Evolutionary conservation across 805 yeast species (phyloP).

Genomic region (Soucietia sequanensis): DNA sequence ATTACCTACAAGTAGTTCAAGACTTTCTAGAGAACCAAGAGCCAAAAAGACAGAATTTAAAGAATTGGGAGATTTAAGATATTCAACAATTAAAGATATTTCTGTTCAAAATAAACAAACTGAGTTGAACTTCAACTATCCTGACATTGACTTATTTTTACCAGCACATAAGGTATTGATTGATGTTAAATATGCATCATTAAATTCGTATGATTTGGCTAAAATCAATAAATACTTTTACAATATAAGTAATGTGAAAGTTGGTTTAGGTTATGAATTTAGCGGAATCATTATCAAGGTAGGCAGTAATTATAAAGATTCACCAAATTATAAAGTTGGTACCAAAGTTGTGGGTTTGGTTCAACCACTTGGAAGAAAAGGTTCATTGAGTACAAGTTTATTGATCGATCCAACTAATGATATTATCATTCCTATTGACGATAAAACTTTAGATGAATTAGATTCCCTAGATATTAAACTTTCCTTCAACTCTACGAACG

Average conservation of each 20-base stretch:
- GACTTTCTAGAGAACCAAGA: slow-evolving; percentile 7
- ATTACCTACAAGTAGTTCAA: slow-evolving; percentile 10
- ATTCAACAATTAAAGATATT: slow-evolving; percentile 51
- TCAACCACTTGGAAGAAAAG: slow-evolving; percentile 51
- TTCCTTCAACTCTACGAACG: slow-evolving; percentile 7
- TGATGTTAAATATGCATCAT: slow-evolving; percentile 55
- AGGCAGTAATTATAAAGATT: slow-evolving; percentile 42
- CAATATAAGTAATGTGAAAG: slow-evolving; percentile 51
- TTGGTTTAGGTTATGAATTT: slow-evolving; percentile 71
- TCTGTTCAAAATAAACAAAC: slow-evolving; percentile 42
- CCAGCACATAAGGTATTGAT: slow-evolving; percentile 50
- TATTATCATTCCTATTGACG: slow-evolving; percentile 25
- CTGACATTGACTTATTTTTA: slow-evolving; percentile 49
- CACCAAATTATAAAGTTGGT: slow-evolving; percentile 45
- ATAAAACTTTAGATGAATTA: slow-evolving; percentile 19
- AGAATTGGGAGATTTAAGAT: slow-evolving; percentile 46
- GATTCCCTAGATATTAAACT: slow-evolving; percentile 22
- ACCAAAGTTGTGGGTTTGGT: slow-evolving; percentile 65
- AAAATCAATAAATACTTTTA: slow-evolving; percentile 54
- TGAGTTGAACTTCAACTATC: slow-evolving; percentile 53
- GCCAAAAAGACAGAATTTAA: neutral
- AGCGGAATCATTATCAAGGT: slow-evolving; percentile 58
- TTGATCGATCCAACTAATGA: slow-evolving; percentile 54
- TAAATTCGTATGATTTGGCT: slow-evolving; percentile 66
- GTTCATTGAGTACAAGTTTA: slow-evolving; percentile 58